Evolutionary conservation across 2,329 filamentous ascomycete species (phyloP), one percentile per base, ranked within the genome.

Genomic region (Diaporthe caulivora): DNA sequence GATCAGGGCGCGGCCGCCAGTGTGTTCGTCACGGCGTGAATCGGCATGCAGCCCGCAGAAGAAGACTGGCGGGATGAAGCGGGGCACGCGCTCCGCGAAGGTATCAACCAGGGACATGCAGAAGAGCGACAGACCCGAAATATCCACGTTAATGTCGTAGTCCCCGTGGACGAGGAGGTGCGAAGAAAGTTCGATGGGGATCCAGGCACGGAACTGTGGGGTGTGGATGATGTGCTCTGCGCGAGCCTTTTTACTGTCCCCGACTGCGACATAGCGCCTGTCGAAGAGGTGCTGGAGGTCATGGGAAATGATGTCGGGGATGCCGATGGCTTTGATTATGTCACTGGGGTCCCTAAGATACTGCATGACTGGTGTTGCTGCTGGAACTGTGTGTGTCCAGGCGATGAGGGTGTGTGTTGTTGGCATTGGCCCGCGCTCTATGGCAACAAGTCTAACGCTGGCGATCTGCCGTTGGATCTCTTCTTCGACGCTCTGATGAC

Each of bases 41-140:
- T 26, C 29, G 10, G n/a, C 29, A 9, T 68, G 70, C 17, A 72
- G 24, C 2, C 70, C 70, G 53, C 70, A 72, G 42, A 42, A 72
- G 6, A 72, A 72, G 4, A 18, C 11, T 13, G 69, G 21, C 2
- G 26, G 40, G 51, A 72, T 37, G 29, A 57, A 47, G 3, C 29
- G 51, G 3, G 53, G 40, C 2, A 10, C 18, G 18, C 6, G 2
- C 1, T 42, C 24, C 8, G 15, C 49, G 1, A 72, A 51, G 11
- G 29, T 31, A 8, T 10, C 15, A 0, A 17, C 3, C 2, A 72
- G 51, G 8, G 62, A 51, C 21, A 29, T 40, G 18, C 70, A 68
- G 53, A 72, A 68, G 11, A 60, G 31, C 1, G 70, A 68, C 18
- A 72, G 29, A 1, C 70, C 70, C 7, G 60, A 72, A 2, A 72